phyloP scores from a whole-genome alignment of 805 yeast species.

The Lipomyces lipofer region DNA sequence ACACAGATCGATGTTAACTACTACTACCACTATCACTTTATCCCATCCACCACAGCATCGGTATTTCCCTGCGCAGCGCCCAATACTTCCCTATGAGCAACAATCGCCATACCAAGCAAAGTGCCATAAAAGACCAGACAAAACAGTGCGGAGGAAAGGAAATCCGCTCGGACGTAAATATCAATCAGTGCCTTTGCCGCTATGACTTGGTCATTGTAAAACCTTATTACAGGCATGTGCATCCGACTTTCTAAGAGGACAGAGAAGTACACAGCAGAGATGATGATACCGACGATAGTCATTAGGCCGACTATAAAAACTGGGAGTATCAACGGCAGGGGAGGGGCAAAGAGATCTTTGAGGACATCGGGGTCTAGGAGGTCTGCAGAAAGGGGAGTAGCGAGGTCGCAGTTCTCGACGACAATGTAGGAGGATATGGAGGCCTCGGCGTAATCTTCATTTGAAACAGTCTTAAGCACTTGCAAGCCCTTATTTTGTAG shows the following conservation, averaged over 20 bases:
- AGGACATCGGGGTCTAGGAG: too few species aligned
- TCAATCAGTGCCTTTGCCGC: background rate
- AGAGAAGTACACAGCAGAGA: slow-evolving; percentile 1
- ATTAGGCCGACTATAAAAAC: slow-evolving; percentile 5
- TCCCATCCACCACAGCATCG: background rate
- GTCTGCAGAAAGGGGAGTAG: too few species aligned
- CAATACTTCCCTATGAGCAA: background rate
- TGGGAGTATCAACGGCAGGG: slow-evolving; percentile 9
- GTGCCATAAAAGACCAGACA: slow-evolving; percentile 10
- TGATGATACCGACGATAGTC: background rate
- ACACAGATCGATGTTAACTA: too few species aligned
- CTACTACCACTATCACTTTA: too few species aligned
- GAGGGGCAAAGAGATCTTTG: too few species aligned
- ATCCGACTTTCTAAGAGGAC: background rate
- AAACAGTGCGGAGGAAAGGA: background rate
- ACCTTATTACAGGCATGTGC: background rate
- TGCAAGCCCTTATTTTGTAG: too few species aligned
- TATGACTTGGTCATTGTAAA: slow-evolving; percentile 1
- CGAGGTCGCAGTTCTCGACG: too few species aligned
- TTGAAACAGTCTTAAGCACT: too few species aligned
- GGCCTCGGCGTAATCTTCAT: too few species aligned
- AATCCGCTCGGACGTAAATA: background rate
- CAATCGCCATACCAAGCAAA: background rate
- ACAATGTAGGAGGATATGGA: too few species aligned
- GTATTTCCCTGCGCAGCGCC: background rate